phyloP scores from a whole-genome alignment of 495 filamentous ascomycete species.

The Talaromyces nanjingensis region DNA sequence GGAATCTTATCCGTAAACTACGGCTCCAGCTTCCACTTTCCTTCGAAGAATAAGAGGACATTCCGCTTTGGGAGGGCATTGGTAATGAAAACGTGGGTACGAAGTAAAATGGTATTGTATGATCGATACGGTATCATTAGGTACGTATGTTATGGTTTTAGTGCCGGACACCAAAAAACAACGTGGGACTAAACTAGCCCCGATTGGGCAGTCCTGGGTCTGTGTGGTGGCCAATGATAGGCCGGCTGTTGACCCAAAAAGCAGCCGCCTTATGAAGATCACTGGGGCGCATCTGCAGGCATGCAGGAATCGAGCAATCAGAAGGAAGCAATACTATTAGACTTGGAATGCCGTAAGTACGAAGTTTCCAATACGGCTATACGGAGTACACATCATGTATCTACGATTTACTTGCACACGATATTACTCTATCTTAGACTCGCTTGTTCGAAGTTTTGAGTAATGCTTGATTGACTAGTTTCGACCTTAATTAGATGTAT shows the following conservation, averaged over 20 bases:
- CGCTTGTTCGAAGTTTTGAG: not conserved
- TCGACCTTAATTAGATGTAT: not conserved
- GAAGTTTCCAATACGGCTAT: not conserved
- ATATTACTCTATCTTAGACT: not conserved
- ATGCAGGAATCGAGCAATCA: not conserved
- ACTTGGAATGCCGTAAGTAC: not conserved
- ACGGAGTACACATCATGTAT: not conserved
- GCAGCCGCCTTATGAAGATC: constrained; percentile 7
- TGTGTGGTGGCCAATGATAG: not conserved
- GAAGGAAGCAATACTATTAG: not conserved
- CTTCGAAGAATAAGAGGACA: not conserved
- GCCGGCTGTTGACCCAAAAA: not conserved
- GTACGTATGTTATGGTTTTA: not conserved
- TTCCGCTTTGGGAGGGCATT: constrained; percentile 1
- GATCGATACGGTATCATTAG: not conserved
- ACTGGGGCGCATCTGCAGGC: not conserved
- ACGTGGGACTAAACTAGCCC: constrained; percentile 3
- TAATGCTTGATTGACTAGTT: not conserved
- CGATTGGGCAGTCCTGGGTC: not conserved
- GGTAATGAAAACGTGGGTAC: not conserved
- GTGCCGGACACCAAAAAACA: not conserved
- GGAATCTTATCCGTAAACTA: not conserved
- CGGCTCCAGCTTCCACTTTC: not conserved
- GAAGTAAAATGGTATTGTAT: not conserved
- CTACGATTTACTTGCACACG: not conserved